Evolutionary conservation across 176 grass and related monocot species (phyloP), one percentile per base, ranked within the genome.

Genomic region (Puya raimondii): DNA sequence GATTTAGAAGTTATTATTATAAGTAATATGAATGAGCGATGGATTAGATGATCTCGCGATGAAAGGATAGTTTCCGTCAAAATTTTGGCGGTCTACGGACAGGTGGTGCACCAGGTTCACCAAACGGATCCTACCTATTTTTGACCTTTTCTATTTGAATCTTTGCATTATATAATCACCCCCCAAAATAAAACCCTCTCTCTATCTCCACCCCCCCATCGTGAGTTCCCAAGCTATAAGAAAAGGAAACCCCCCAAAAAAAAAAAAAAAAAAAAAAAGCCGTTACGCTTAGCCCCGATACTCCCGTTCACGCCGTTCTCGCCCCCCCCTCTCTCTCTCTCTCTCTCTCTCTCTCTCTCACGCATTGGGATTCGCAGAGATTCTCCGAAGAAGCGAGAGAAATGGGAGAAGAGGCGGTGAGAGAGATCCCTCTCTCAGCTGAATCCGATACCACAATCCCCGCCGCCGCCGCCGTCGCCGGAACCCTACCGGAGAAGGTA

Each of bases 371-470:
- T 20, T 27, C 22, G 72, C 79, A 66, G 16, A 42, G 33, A 7
- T 23, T 12, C 51, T 27, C 15, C 23, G 29, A 14, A 47, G 61
- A 51, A 58, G 1, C 27, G 25, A 65, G 29, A 65, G 73, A 11
- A 15, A 88, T 88, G 86, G 82, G 86, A 56, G 79, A 85, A 72
- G 86, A 85, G 53, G 78, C 82, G 63, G 78, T 82, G 67, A 68
- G 78, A 63, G 79, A 82, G 82, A 81, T 79, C 59, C 82, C 78
- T 67, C 65, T 69, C 71, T 57, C 82, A 57, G 78, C 78, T 13
- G 67, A 76, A 48, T 77, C 69, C 66, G 68, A 75, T 20, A 33
- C 61, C 69, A 79, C 4, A 63, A 13, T 49, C 63, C 68, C 73
- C 27, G 72, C 69, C 0, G 68, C 58, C 27, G 72, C 69, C 0